Conservation (phyloP, 2,329 filamentous ascomycete species). For the Colletotrichum liriopes region DNA sequence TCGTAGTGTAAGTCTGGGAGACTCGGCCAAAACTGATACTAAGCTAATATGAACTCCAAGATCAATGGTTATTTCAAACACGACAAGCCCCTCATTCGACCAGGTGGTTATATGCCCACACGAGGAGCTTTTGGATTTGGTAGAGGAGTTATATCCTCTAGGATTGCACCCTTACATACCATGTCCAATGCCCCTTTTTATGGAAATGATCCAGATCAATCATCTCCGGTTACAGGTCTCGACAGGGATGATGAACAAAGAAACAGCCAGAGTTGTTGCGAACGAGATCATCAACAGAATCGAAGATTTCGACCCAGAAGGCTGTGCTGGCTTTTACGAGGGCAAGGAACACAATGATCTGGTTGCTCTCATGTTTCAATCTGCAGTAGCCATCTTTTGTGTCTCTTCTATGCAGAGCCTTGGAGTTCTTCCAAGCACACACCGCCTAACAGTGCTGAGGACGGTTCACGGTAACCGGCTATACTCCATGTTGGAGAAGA, state of each 20-base stretch:
- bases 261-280: constrained; percentile 23
- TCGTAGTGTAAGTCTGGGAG: constrained; percentile 20
- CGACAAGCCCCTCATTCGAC: constrained; percentile 53
- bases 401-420: constrained; percentile 55
- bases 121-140: constrained; percentile 47
- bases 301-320: constrained; percentile 48
- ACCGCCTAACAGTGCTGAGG: constrained; percentile 36
- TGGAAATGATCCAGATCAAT: constrained; percentile 54
- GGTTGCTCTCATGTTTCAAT: constrained; percentile 50
- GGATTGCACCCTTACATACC: constrained; percentile 47
- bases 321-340: constrained; percentile 50
- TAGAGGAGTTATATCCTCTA: constrained; percentile 45
- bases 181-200: constrained; percentile 52
- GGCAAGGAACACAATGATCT: constrained; percentile 46
- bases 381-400: constrained; percentile 54
- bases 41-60: constrained; percentile 42
- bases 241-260: constrained; percentile 30
- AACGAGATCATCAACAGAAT: constrained; percentile 45
- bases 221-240: constrained; percentile 50
- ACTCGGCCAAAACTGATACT: too few species aligned
- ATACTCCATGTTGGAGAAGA: constrained; percentile 43
- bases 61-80: constrained; percentile 53
- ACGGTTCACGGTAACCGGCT: constrained; percentile 42
- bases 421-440: constrained; percentile 47
- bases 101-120: constrained; percentile 47